Conservation (phyloP, 441 rosid species). For the Viola pubescens region DNA sequence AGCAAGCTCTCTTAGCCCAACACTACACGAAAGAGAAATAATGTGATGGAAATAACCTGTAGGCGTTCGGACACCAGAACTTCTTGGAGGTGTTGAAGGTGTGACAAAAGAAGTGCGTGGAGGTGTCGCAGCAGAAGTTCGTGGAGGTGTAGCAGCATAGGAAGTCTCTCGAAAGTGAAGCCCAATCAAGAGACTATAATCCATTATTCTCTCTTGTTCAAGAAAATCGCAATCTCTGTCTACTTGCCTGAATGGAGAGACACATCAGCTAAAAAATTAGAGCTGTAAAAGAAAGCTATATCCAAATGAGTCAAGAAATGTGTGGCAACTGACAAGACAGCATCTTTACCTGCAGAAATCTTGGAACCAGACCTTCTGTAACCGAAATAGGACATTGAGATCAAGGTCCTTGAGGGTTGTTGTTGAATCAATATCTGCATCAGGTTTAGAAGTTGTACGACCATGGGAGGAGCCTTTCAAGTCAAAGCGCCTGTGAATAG, state of each 20-base stretch:
- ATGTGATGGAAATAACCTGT: constrained; percentile 16
- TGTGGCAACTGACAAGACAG: background rate
- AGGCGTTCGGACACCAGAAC: constrained; percentile 22
- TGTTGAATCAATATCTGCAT: constrained; percentile 75
- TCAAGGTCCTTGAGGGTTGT: constrained; percentile 96
- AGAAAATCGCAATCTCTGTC: constrained; percentile 92
- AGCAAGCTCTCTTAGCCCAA: constrained; percentile 18
- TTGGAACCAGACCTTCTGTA: constrained; percentile 80
- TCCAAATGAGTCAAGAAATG: background rate
- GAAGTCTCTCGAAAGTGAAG: constrained; percentile 73
- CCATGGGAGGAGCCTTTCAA: constrained; percentile 97
- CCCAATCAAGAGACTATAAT: constrained; percentile 85
- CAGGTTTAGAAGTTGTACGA: constrained; percentile 74
- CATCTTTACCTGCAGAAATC: constrained; percentile 76
- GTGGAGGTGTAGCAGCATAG: constrained; percentile 34
- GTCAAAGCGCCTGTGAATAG: constrained; percentile 84
- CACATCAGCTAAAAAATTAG: background rate
- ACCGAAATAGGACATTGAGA: constrained; percentile 66
- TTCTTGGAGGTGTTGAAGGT: constrained; percentile 30
- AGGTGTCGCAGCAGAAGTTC: constrained; percentile 34
- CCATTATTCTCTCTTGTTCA: constrained; percentile 95
- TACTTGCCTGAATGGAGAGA: constrained; percentile 58
- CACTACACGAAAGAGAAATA: constrained; percentile 4
- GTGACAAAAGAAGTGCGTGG: constrained; percentile 16
- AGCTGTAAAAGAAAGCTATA: background rate